A percentile compares a stretch with the other conserved stretches of the same genome.
These are phyloP conservation scores for Mentha longifolia DNA, from an alignment of 257 asterid species.

Conservation along the genomic window DNA sequence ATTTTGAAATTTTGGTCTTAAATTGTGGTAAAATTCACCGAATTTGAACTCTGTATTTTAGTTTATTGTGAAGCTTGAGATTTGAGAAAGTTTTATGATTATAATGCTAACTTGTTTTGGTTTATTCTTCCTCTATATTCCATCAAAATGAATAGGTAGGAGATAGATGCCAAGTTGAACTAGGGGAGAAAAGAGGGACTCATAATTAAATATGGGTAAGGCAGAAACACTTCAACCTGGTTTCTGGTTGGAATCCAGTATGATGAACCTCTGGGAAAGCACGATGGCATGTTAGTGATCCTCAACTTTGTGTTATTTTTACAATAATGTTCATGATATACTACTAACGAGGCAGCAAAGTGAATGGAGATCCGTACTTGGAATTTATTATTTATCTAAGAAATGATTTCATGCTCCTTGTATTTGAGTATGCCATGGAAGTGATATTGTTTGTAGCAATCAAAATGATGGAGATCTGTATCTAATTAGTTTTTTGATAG, in stretches of 20 bases:
- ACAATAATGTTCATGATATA: neutral
- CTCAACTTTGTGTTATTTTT: conserved; percentile 20
- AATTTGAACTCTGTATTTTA: too few relatives aligned
- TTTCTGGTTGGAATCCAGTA: conserved; percentile 88
- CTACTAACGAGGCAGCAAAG: too few relatives aligned
- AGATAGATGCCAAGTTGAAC: conserved; percentile 91
- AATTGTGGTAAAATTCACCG: too few relatives aligned
- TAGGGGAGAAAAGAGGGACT: conserved; percentile 90
- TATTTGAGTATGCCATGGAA: neutral
- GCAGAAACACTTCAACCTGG: conserved; percentile 93
- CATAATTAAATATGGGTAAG: conserved; percentile 79
- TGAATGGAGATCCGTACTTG: neutral
- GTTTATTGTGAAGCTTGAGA: too few relatives aligned
- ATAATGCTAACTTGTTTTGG: conserved; percentile 32
- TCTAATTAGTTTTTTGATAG: neutral
- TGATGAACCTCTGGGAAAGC: conserved; percentile 95
- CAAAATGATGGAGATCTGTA: neutral
- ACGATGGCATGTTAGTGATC: conserved; percentile 84
- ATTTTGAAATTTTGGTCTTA: too few relatives aligned
- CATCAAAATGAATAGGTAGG: conserved; percentile 57
- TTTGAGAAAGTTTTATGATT: too few relatives aligned
- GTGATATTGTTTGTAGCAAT: neutral
- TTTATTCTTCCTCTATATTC: conserved; percentile 24
- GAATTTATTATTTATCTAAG: neutral
- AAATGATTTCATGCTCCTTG: neutral